Conservation (phyloP, 2,329 filamentous ascomycete species). For the Xylaria sp. region DNA sequence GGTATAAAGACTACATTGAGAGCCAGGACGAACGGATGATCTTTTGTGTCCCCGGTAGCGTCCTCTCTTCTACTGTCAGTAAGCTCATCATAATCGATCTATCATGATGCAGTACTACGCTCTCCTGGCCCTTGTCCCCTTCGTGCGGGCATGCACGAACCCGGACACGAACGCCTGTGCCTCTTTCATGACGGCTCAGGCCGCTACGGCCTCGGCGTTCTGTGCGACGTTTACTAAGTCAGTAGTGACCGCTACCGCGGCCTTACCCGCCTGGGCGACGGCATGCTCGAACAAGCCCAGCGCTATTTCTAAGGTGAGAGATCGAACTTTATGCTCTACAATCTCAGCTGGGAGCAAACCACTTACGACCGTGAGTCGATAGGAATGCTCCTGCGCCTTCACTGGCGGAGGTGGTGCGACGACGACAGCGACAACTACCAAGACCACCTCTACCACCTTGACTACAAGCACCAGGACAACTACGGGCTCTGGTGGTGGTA, state of each 20-base stretch:
- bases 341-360: not conserved
- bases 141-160: constrained; percentile 47
- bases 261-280: constrained; percentile 40
- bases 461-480: constrained; percentile 36
- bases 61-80: constrained; percentile 11
- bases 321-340: not conserved
- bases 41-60: constrained; percentile 8
- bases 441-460: constrained; percentile 31
- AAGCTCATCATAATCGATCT: not conserved
- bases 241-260: constrained; percentile 43
- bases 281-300: constrained; percentile 45
- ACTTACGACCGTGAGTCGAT: constrained; percentile 1
- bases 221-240: constrained; percentile 49
- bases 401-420: constrained; percentile 39
- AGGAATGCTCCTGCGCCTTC: constrained; percentile 47
- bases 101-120: constrained; percentile 28
- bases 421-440: constrained; percentile 30
- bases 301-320: constrained; percentile 41
- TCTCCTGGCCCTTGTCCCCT: constrained; percentile 30
- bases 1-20: constrained; percentile 17
- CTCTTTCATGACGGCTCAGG: constrained; percentile 48
- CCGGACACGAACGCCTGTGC: constrained; percentile 46
- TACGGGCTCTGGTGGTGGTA: constrained; percentile 31
- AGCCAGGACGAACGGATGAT: not conserved
- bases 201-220: constrained; percentile 48